These are phyloP conservation scores for Apiospora aurea DNA, from an alignment of 2,329 filamentous ascomycete species.

Conservation along the genomic window DNA sequence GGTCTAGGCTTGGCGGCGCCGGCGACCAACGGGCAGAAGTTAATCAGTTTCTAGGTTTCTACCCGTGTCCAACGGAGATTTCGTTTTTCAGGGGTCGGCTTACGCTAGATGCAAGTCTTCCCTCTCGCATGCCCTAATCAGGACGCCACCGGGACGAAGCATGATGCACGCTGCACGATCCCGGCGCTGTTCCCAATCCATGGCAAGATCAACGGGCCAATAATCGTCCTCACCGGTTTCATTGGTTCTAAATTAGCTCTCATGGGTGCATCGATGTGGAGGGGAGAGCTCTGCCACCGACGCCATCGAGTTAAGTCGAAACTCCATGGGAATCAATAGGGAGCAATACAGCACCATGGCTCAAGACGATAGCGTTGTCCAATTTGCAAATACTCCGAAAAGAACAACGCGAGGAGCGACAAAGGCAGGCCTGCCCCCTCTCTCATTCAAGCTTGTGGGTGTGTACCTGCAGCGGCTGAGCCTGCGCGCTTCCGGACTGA, in stretches of 20 bases:
- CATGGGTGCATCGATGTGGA: not conserved
- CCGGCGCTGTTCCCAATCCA: slow-evolving; percentile 8
- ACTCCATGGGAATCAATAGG: not conserved
- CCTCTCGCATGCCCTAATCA: not conserved
- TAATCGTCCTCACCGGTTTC: not conserved
- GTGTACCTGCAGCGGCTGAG: slow-evolving; percentile 22
- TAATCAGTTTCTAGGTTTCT: not conserved
- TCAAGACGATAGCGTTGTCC: not conserved
- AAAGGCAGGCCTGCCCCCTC: too few species aligned
- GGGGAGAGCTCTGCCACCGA: not conserved
- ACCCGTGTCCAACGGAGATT: slow-evolving; percentile 11
- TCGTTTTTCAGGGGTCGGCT: not conserved
- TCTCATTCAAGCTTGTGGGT: not conserved
- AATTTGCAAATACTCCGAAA: not conserved
- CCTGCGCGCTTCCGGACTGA: slow-evolving; percentile 9
- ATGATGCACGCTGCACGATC: slow-evolving; percentile 7
- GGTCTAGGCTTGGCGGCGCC: not conserved
- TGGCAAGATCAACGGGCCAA: not conserved
- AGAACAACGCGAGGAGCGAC: too few species aligned
- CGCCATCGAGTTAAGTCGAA: not conserved
- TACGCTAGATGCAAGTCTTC: not conserved
- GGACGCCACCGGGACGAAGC: slow-evolving; percentile 2
- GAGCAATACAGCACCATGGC: not conserved
- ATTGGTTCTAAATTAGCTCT: not conserved
- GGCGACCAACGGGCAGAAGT: slow-evolving; percentile 9